A percentile compares a stretch with the other conserved stretches of the same genome.
Conservation (phyloP, 2,329 filamentous ascomycete genomes). For the Penicillium sp. region DNA sequence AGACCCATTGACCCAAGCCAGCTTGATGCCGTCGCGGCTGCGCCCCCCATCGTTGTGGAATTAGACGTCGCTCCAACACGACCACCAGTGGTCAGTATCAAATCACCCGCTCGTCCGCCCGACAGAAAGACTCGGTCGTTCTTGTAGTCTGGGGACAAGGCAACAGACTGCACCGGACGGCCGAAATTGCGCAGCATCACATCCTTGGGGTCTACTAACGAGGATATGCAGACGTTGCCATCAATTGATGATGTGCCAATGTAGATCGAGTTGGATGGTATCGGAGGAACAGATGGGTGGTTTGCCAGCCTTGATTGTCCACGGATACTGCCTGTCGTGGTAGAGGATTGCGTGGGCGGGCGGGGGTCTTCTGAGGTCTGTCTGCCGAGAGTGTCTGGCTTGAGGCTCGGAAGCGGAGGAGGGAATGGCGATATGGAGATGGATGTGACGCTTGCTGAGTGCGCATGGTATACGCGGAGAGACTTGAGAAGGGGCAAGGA, state of each 20-base stretch:
- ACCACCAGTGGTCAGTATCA: constrained; percentile 83
- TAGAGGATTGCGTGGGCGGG: constrained; percentile 27
- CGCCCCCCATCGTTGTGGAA: constrained; percentile 75
- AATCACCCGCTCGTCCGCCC: constrained; percentile 81
- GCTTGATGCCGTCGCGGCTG: constrained; percentile 78
- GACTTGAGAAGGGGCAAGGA: constrained; percentile 79
- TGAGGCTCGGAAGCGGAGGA: constrained; percentile 54
- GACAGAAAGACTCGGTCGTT: constrained; percentile 87
- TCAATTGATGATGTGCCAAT: constrained; percentile 94
- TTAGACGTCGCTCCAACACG: constrained; percentile 76
- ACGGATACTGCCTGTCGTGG: constrained; percentile 33
- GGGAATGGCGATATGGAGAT: constrained; percentile 89
- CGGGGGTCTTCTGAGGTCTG: constrained; percentile 31
- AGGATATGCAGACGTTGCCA: constrained; percentile 91
- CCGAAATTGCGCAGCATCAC: constrained; percentile 92
- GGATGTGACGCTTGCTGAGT: constrained; percentile 85
- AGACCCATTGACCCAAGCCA: constrained; percentile 91
- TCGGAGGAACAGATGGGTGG: constrained; percentile 60
- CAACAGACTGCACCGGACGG: constrained; percentile 86
- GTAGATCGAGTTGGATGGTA: constrained; percentile 86
- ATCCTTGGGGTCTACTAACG: constrained; percentile 83
- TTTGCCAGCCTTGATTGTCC: constrained; percentile 27
- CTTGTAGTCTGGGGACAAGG: constrained; percentile 93
- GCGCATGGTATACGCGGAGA: constrained; percentile 85
- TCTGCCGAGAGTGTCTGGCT: constrained; percentile 39